A percentile compares a stretch with the other conserved stretches of the same genome.
phyloP scores from a whole-genome alignment of 2,329 filamentous ascomycete species.

The Alternaria arbusti region DNA sequence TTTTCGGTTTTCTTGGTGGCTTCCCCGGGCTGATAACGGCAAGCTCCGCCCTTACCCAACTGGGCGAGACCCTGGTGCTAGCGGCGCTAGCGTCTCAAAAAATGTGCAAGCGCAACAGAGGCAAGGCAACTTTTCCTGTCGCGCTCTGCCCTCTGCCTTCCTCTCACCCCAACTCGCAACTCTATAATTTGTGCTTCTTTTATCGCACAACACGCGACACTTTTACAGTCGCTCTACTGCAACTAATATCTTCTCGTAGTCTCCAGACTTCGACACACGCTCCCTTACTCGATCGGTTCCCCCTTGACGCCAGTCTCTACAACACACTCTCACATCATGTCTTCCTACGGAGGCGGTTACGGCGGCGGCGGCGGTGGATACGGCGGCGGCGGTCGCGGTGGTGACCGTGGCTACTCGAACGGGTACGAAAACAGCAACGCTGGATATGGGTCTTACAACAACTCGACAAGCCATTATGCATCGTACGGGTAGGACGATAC shows the following conservation, averaged over 20 bases:
- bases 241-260: constrained; percentile 20
- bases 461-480: constrained; percentile 54
- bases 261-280: constrained; percentile 23
- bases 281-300: constrained; percentile 24
- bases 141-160: constrained; percentile 19
- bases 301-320: constrained; percentile 44
- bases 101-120: constrained; percentile 31
- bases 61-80: constrained; percentile 12
- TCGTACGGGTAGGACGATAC: constrained; percentile 53
- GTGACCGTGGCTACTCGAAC: constrained; percentile 60
- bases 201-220: constrained; percentile 32
- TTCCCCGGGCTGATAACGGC: constrained; percentile 15
- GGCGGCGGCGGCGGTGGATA: constrained; percentile 58
- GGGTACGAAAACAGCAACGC: constrained; percentile 56
- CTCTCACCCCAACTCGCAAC: constrained; percentile 24
- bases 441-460: constrained; percentile 54
- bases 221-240: constrained; percentile 30
- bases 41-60: constrained; percentile 6
- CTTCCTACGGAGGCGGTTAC: constrained; percentile 68
- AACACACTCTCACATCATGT: constrained; percentile 62
- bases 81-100: constrained; percentile 20
- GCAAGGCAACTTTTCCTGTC: constrained; percentile 33
- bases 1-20: constrained; percentile 3
- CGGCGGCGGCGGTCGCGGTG: constrained; percentile 53
- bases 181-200: constrained; percentile 25